phyloP scores from a whole-genome alignment of 192 early-diverging fungal species.

The Lunasporangiospora selenospora region DNA sequence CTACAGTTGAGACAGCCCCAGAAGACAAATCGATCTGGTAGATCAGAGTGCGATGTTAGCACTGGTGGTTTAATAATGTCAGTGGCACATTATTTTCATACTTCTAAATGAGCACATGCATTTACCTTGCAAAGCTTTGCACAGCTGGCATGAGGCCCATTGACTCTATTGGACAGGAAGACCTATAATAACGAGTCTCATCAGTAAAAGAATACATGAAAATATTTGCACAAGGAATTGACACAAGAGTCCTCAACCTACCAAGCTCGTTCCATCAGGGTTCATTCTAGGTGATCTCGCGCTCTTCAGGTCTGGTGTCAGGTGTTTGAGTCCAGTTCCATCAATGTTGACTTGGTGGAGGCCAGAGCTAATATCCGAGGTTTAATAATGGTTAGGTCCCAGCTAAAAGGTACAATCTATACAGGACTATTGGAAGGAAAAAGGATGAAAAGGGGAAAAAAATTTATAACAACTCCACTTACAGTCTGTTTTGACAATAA shows the following conservation, averaged over 20 bases:
- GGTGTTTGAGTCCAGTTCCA: slow-evolving; percentile 40
- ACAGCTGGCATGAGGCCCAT: slow-evolving; percentile 75
- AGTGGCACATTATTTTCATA: not conserved
- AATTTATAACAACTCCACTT: not conserved
- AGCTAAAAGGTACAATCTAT: too few species aligned
- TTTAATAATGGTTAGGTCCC: too few species aligned
- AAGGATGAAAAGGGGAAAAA: too few species aligned
- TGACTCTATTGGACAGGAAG: slow-evolving; percentile 65
- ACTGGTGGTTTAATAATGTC: not conserved
- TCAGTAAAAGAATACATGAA: not conserved
- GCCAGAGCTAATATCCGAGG: slow-evolving; percentile 52
- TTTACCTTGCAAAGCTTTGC: slow-evolving; percentile 54
- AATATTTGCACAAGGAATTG: not conserved
- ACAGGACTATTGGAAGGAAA: too few species aligned
- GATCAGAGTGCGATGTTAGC: not conserved
- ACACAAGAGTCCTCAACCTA: not conserved
- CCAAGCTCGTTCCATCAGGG: slow-evolving; percentile 52
- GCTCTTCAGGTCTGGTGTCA: slow-evolving; percentile 31
- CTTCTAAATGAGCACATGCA: not conserved
- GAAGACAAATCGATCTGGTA: slow-evolving; percentile 22
- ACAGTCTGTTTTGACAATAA: slow-evolving; percentile 73
- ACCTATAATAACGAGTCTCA: slow-evolving; percentile 28
- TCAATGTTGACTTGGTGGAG: slow-evolving; percentile 62
- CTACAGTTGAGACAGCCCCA: slow-evolving; percentile 23
- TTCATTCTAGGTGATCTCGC: slow-evolving; percentile 70